Evolutionary conservation across 345 rosid genomes (phyloP).

Genomic region (Arabis hirsuta): DNA sequence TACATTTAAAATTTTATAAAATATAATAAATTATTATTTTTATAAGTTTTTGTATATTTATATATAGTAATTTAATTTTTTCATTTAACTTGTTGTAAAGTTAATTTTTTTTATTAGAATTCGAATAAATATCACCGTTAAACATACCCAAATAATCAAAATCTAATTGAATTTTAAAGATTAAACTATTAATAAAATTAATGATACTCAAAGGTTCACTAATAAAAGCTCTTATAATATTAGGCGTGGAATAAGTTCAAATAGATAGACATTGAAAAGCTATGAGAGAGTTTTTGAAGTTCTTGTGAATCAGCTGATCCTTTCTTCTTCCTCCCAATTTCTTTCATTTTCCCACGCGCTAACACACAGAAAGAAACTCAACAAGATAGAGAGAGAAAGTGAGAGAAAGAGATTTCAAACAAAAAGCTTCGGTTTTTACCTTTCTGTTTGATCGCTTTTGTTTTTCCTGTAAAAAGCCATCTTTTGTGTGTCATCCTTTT

Average conservation of each 20-base stretch:
- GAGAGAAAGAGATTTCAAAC: neutral
- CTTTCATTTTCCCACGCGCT: constrained; percentile 18
- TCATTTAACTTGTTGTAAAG: no score
- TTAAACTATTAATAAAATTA: no score
- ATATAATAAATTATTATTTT: no score
- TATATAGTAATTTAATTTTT: no score
- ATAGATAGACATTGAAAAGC: constrained; percentile 43
- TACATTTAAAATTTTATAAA: no score
- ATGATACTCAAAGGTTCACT: no score
- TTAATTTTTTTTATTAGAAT: no score
- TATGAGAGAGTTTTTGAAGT: constrained; percentile 31
- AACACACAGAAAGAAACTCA: constrained; percentile 23
- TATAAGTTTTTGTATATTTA: no score
- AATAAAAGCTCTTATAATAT: constrained; percentile 5
- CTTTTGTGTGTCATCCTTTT: constrained; percentile 37
- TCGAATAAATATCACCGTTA: no score
- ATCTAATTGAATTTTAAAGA: no score
- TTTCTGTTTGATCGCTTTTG: constrained; percentile 37
- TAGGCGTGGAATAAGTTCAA: constrained; percentile 33
- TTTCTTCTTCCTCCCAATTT: constrained; percentile 50
- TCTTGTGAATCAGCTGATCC: constrained; percentile 53
- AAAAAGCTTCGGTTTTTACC: constrained; percentile 40
- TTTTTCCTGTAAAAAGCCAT: constrained; percentile 48
- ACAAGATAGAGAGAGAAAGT: neutral
- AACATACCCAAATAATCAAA: no score